phyloP scores from a whole-genome alignment of 306 rosid species.

The Trifolium pratense region DNA sequence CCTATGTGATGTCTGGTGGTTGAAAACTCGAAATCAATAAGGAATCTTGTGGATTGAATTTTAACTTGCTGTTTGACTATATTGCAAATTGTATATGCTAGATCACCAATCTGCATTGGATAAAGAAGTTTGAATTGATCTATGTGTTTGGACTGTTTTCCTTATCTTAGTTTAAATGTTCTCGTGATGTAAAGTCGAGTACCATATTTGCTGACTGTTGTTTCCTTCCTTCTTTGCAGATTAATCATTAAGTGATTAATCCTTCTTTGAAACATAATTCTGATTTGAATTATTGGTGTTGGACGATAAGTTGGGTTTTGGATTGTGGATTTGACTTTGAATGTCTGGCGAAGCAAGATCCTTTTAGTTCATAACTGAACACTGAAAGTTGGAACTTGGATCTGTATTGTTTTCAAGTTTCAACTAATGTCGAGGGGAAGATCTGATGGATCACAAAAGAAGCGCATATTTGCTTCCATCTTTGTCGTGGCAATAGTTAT shows the following conservation, averaged over 20 bases:
- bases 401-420: conserved; percentile 44
- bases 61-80: conserved; percentile 25
- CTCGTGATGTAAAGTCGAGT: background rate
- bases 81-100: conserved; percentile 28
- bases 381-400: conserved; percentile 35
- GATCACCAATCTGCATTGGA: conserved; percentile 17
- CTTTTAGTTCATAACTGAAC: conserved; percentile 29
- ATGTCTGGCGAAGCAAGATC: conserved; percentile 47
- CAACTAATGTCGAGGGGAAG: conserved; percentile 73
- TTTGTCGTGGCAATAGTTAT: conserved; percentile 64
- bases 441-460: conserved; percentile 82
- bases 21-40: conserved; percentile 35
- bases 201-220: conserved; percentile 35
- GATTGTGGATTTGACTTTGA: conserved; percentile 27
- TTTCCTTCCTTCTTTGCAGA: conserved; percentile 51
- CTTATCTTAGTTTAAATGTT: background rate
- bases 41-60: conserved; percentile 40
- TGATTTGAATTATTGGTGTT: conserved; percentile 10
- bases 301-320: conserved; percentile 24
- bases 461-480: conserved; percentile 66
- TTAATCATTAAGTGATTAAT: conserved; percentile 7
- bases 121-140: background rate
- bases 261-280: conserved; percentile 34
- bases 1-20: background rate
- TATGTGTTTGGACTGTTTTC: background rate